These are phyloP conservation scores for Fusarium sp. DNA, from an alignment of 2,329 filamentous ascomycete genomes.

Conservation along the genomic window DNA sequence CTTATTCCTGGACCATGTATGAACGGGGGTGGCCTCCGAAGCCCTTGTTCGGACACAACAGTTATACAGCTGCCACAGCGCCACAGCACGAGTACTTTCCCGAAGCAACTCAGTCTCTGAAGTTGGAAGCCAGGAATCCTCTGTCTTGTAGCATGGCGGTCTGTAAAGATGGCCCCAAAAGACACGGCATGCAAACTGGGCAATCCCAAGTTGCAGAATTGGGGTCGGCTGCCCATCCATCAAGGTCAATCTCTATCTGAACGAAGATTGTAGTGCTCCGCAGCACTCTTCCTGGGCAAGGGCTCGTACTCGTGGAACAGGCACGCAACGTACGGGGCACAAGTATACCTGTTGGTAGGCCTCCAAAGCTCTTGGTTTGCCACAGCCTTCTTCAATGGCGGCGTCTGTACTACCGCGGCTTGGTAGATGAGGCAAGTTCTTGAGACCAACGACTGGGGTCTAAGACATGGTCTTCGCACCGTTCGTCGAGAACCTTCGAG, in stretches of 20 bases:
- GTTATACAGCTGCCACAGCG: slow-evolving; percentile 5
- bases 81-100: not conserved
- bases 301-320: slow-evolving; percentile 35
- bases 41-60: slow-evolving; percentile 13
- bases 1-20: slow-evolving; percentile 15
- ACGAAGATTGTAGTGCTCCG: slow-evolving; percentile 5
- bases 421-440: slow-evolving; percentile 4
- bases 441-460: slow-evolving; percentile 11
- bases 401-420: slow-evolving; percentile 15
- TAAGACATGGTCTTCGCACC: slow-evolving; percentile 29
- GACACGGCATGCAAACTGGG: not conserved
- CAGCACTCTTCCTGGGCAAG: slow-evolving; percentile 8
- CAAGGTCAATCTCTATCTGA: not conserved
- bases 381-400: slow-evolving; percentile 13
- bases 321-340: slow-evolving; percentile 19
- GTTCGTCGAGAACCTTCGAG: slow-evolving; percentile 4
- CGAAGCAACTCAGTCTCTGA: not conserved
- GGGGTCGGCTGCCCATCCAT: not conserved
- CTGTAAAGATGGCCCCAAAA: not conserved
- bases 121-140: not conserved
- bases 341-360: slow-evolving; percentile 27
- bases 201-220: slow-evolving; percentile 4
- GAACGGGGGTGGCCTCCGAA: slow-evolving; percentile 7
- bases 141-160: slow-evolving; percentile 2
- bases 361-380: slow-evolving; percentile 24